Evolutionary conservation across 352 stramenopile species (phyloP), one percentile per base, ranked within the genome.

Genomic region (Pythium vanterpoolii): DNA sequence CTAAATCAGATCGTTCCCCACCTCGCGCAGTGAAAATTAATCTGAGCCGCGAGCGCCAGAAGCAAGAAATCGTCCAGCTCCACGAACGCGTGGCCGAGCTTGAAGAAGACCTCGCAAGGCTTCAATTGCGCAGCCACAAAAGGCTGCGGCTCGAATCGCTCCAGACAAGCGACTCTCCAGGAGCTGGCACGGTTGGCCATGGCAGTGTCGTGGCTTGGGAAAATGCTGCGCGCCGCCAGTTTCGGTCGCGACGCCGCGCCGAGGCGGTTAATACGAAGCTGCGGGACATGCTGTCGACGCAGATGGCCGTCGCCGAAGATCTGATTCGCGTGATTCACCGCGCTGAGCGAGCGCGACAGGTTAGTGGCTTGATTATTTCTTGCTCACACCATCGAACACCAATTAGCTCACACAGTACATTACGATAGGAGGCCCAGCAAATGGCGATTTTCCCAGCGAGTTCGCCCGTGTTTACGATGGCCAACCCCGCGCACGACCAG

Each of bases 21-120:
- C 34, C 13, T 16, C 34, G 34, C 19, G 34, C 51, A 16, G 51
- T 58, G 18, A 58, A 58, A 28, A 42, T 50, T 39, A 58, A 58
- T 27, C 39, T 40, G 5, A 58, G 51, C 27, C 51, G 51, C 26
- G 51, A 58, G 51, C 51, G 51, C 24, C 51, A 58, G 38, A 48
- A 58, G 27, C 51, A 49, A 16, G 51, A 58, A 28, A 40, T 34
- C 19, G 26, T 21, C 3, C 5, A 36, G 30, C 39, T 58, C 4
- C 51, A 45, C 4, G 34, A 30, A 10, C 5, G 24, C 6, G 51
- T 58, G 16, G 38, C 24, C 18, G 38, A 34, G 24, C 51, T 58
- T 9, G 26, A 49, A 19, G 36, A 49, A 18, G 51, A 58, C 18
- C 51, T 48, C 26, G n/a, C 26, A 7, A 24, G 39, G 5, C n/a